Base-by-base conservation (phyloP, 805 yeast genomes). In the Candida andamanensis region DNA sequence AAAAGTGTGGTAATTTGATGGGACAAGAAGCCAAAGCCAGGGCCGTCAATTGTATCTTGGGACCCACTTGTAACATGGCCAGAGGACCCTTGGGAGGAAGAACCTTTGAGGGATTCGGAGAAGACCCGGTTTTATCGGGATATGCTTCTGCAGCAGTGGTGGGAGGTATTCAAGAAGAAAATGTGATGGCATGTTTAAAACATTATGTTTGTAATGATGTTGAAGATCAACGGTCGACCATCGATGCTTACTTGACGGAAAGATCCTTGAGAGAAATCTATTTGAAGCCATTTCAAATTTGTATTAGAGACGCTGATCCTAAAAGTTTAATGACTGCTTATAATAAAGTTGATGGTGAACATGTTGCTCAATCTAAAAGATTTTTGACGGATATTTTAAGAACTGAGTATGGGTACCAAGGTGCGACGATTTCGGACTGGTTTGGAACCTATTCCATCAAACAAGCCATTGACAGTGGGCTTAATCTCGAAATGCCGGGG, bases 401-500 rank as follows among this genome's bases (percentile, higher is more conserved):
- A 34, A 47, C 60, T 2, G 82, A 78, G 48, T 78, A 80, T 80
- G 57, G 60, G 4, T 78, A 64, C 56, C 58, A 69, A 6, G 84
- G 84, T 26, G 50, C 69, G 23, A 49, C 68, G 21, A 74, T 78
- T 76, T 70, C 78, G 17, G 85, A 78, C 53, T 78, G 84, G 84
- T 70, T 47, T 47, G 85, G 84, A 16, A 63, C 67, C 7, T 76
- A 71, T 49, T 62, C 77, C 11, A 55, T 57, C 22, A 60, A 58
- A 26, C 67, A 62, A 26, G 45, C 78, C 10, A 49, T 77, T 28
- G 62, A 67, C 24, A 73, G 74, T 21, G 83, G 84, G 6, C 56
- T 78, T 34, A 79, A 76, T 47, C 56, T 78, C 44, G 85, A 78
- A 51, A 75, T 76, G 80, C 85, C 85, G 1, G 85, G 84, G 22